A percentile compares a stretch with the other conserved stretches of the same genome.
Conservation (phyloP, 1,284 basidiomycete species). For the Ganoderma sinense region DNA sequence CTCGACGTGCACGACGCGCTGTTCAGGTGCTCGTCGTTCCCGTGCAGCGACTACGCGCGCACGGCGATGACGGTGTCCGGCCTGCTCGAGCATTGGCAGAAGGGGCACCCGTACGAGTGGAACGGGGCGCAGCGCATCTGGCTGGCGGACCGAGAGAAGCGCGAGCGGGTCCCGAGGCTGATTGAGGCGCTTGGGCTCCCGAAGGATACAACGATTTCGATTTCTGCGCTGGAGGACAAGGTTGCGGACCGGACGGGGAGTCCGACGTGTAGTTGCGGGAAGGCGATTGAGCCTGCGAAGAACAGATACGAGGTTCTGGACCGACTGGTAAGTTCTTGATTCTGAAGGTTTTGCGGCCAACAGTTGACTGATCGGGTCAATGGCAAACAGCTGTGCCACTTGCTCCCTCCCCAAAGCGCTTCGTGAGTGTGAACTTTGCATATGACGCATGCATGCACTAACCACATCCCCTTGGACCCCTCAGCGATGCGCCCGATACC, state of each 20-base stretch:
- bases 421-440: not conserved
- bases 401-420: not conserved
- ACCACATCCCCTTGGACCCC: not conserved
- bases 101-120: not conserved
- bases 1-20: constrained; percentile 5
- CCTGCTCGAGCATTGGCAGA: constrained; percentile 17
- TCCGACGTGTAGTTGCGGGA: constrained; percentile 4
- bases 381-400: not conserved
- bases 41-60: not conserved
- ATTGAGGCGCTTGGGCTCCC: not conserved
- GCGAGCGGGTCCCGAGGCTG: not conserved
- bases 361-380: not conserved
- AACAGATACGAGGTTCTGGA: not conserved
- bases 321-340: not conserved
- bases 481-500: not conserved
- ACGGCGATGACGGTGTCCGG: not conserved
- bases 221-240: not conserved
- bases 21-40: constrained; percentile 12
- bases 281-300: not conserved
- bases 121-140: not conserved
- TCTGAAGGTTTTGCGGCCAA: not conserved
- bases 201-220: constrained; percentile 2
- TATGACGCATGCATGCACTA: not conserved
- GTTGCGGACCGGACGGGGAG: not conserved
- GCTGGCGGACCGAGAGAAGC: not conserved